Conservation (phyloP, 768 basidiomycete genomes). For the Boletus barrowsii region DNA sequence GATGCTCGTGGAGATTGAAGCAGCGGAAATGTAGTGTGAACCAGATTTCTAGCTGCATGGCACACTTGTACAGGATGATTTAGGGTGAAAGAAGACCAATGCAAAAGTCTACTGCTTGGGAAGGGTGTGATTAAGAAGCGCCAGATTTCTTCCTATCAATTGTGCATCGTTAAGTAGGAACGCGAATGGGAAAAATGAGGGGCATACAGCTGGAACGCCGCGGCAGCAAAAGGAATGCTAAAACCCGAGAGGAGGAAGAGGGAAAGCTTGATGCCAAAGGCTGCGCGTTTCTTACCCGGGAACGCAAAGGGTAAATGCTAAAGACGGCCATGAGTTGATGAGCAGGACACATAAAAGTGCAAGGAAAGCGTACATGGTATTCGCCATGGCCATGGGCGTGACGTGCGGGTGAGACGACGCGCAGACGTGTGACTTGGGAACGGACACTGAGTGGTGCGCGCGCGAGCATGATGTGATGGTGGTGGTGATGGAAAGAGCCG, state of each 20-base stretch:
- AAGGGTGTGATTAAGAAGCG: slow-evolving; percentile 21
- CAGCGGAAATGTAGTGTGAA: slow-evolving; percentile 15
- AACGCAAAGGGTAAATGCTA: slow-evolving; percentile 58
- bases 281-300: slow-evolving; percentile 48
- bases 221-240: slow-evolving; percentile 63
- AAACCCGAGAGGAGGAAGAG: slow-evolving; percentile 52
- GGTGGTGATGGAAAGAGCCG: slow-evolving; percentile 15
- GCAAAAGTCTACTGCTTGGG: slow-evolving; percentile 1
- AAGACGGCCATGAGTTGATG: slow-evolving; percentile 2
- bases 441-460: slow-evolving; percentile 42
- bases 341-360: not conserved
- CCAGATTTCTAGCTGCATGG: not conserved
- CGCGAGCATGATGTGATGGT: slow-evolving; percentile 37
- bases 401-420: slow-evolving; percentile 32
- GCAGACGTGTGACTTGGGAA: slow-evolving; percentile 35
- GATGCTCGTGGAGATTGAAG: slow-evolving; percentile 27
- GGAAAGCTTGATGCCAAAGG: slow-evolving; percentile 37
- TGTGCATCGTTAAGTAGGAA: slow-evolving; percentile 2
- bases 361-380: slow-evolving; percentile 47
- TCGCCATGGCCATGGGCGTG: slow-evolving; percentile 47
- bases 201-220: slow-evolving; percentile 62
- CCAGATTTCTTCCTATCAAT: slow-evolving; percentile 40
- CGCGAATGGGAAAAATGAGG: not conserved
- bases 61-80: slow-evolving; percentile 6
- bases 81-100: not conserved